Base-by-base conservation (phyloP, 2,329 filamentous ascomycete species). In the Aspergillus sp. region DNA sequence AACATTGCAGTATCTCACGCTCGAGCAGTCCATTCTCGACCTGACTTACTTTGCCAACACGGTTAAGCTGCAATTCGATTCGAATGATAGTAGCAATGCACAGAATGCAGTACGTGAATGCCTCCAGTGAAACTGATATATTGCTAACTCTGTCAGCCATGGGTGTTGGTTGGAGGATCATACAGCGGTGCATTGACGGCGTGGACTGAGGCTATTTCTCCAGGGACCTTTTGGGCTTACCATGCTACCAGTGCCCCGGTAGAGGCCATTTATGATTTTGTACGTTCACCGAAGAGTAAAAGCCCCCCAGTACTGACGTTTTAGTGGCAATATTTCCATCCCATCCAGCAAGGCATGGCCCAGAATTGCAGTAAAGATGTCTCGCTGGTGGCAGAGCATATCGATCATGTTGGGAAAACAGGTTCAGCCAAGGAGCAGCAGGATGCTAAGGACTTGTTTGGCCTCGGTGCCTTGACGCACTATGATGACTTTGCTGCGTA, bases 201-300 rank as follows among this genome's bases (percentile, higher is more conserved):
- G 1, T 81, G 78, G 77, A 77, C 71, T 2, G 74, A 74, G 30
- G 72, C 72, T 10, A 62, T 73, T 2, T 63, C 70, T 2, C 76
- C 77, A 0, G 78, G 75, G 6, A 80, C 76, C 0, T 78, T 79
- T 59, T 82, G 78, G 78, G 78, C 77, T 1, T 81, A 81, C 49
- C 76, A 79, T 58, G 66, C 77, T 3, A 76, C 74, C 28, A 77
- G 73, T 56, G 79, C 73, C 0, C 75, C 76, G 0, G 77, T 82
- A 1, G 62, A 82, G 51, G 72, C 74, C 1, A 71, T 81, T 29
- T 69, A 72, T 19, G 68, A 82, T 58, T 81, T 74, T 54, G 66
- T 69, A 35, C 31, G 55, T 47, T 37, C 7, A 2, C 44, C 48
- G 32, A 50, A 34, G 7, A 38, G 10, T 12, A 19, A n/a, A n/a